A percentile compares a stretch with the other conserved stretches of the same genome.
These are phyloP conservation scores for Teunomyces pallodes DNA, from an alignment of 805 yeast genomes.

Conservation along the genomic window DNA sequence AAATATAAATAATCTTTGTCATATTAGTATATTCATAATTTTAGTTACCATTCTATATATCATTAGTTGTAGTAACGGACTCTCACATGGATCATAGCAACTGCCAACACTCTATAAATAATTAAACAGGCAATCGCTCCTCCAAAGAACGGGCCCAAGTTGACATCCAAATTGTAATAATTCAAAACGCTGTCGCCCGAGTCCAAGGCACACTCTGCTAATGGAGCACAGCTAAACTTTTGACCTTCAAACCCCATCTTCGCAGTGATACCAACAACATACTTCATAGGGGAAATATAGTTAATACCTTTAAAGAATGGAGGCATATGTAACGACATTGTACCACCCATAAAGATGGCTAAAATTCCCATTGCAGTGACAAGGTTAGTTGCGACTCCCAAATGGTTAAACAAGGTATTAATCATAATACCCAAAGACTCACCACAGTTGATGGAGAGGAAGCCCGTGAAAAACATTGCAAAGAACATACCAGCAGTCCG, in stretches of 20 bases:
- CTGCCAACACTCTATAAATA: constrained; percentile 41
- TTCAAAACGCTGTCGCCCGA: constrained; percentile 57
- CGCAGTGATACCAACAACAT: constrained; percentile 62
- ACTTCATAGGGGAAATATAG: constrained; percentile 75
- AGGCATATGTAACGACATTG: constrained; percentile 77
- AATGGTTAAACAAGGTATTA: constrained; percentile 67
- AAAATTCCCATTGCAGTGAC: constrained; percentile 64
- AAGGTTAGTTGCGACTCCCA: constrained; percentile 78
- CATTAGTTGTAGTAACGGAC: constrained; percentile 8
- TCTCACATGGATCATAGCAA: constrained; percentile 13
- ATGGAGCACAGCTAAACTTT: constrained; percentile 47
- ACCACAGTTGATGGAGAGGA: constrained; percentile 66
- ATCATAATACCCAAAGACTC: constrained; percentile 83
- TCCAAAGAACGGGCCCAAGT: constrained; percentile 37
- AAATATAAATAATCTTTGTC: not conserved
- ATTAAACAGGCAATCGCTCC: constrained; percentile 39
- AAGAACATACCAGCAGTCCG: constrained; percentile 66
- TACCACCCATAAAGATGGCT: constrained; percentile 82
- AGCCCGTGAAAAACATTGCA: constrained; percentile 52
- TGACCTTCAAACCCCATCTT: constrained; percentile 56
- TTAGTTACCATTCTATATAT: not conserved
- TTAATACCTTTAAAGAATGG: constrained; percentile 66
- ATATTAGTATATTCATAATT: not conserved
- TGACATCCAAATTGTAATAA: constrained; percentile 42
- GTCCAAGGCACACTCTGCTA: constrained; percentile 44